Conservation (phyloP, 2,329 filamentous ascomycete species). For the Rutstroemia sydowiana region DNA sequence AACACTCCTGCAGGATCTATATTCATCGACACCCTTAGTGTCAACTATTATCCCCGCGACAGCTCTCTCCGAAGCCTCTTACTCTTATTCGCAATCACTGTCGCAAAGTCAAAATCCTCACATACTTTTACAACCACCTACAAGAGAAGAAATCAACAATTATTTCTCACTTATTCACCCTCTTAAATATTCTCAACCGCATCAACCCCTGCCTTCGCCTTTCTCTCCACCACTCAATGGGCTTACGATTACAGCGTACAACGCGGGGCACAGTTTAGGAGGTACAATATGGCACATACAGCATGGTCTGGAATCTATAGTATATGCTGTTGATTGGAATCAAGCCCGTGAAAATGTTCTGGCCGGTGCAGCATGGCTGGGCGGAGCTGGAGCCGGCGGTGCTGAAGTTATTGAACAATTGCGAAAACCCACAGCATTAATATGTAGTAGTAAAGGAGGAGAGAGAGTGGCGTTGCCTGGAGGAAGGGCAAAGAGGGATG, state of each 20-base stretch:
- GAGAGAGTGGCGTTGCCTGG: constrained; percentile 63
- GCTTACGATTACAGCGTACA: constrained; percentile 92
- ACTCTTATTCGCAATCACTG: constrained; percentile 45
- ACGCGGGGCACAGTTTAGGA: constrained; percentile 89
- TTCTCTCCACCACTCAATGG: constrained; percentile 86
- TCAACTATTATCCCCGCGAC: constrained; percentile 71
- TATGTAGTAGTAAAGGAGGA: constrained; percentile 82
- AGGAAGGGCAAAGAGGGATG: constrained; percentile 75
- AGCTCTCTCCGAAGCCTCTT: constrained; percentile 60
- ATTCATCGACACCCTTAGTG: constrained; percentile 81
- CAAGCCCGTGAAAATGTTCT: constrained; percentile 94
- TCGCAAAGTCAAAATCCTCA: constrained; percentile 41
- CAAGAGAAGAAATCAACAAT: constrained; percentile 77
- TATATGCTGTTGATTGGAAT: constrained; percentile 98
- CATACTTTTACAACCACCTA: constrained; percentile 62
- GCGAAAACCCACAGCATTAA: constrained; percentile 83
- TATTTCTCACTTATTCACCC: constrained; percentile 90
- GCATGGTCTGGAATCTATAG: constrained; percentile 90
- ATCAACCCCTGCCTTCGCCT: constrained; percentile 78
- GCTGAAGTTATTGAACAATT: constrained; percentile 90
- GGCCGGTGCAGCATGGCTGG: constrained; percentile 87
- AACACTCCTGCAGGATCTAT: constrained; percentile 85
- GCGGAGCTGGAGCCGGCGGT: constrained; percentile 69
- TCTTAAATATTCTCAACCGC: constrained; percentile 93
- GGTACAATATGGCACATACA: constrained; percentile 99